Conservation (phyloP, 2,329 filamentous ascomycete genomes). For the Phyllosticta citriasiana region DNA sequence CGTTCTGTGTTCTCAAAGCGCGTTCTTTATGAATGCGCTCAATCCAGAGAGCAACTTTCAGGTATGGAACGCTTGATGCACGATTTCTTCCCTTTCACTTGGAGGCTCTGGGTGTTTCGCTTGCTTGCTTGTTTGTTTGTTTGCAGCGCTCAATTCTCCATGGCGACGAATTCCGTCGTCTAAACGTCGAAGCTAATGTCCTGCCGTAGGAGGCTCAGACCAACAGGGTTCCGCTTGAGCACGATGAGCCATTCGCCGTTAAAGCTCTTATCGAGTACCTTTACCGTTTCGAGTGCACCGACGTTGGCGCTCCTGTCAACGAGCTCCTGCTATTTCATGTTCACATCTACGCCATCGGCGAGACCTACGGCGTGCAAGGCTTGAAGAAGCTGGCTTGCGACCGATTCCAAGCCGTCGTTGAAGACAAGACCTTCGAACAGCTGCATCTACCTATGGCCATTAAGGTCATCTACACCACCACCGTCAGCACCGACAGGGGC, state of each 20-base stretch:
- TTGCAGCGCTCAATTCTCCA: background rate
- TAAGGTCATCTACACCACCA: background rate
- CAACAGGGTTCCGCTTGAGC: background rate
- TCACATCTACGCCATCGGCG: background rate
- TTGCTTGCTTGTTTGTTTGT: too few relatives aligned
- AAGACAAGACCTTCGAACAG: background rate
- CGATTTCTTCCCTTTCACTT: too few relatives aligned
- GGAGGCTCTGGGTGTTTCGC: too few relatives aligned
- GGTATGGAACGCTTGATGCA: background rate
- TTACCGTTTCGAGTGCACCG: background rate
- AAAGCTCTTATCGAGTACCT: background rate
- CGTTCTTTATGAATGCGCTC: background rate
- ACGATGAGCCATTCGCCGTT: background rate
- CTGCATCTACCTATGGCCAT: constrained; percentile 11
- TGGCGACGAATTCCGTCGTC: background rate
- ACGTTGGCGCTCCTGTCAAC: background rate
- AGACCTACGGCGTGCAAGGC: background rate
- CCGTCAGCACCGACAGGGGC: background rate
- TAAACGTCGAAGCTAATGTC: background rate
- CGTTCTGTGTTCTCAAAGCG: background rate
- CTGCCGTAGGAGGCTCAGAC: background rate
- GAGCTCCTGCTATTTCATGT: background rate
- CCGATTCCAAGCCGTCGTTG: background rate
- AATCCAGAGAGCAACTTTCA: background rate
- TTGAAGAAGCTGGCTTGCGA: background rate